phyloP scores from a whole-genome alignment of 2,329 filamentous ascomycete genomes.

The Dothistroma pini region DNA sequence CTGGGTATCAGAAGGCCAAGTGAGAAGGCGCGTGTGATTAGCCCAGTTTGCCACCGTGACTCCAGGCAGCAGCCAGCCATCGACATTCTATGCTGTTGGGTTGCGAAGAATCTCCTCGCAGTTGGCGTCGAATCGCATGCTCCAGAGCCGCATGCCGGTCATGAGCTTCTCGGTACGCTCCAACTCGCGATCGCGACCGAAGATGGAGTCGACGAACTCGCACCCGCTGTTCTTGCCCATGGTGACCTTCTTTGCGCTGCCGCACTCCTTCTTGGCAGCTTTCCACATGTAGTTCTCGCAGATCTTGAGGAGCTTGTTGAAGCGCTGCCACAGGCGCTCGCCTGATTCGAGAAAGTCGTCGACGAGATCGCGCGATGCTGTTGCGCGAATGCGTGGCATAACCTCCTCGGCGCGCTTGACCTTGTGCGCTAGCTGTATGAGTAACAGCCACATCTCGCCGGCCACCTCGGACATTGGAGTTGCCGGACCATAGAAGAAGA shows the following conservation, averaged over 20 bases:
- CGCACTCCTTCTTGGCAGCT: constrained; percentile 68
- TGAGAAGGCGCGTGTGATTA: not conserved
- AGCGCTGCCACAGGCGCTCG: constrained; percentile 78
- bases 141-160: constrained; percentile 83
- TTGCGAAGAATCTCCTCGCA: constrained; percentile 79
- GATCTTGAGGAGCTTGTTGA: constrained; percentile 80
- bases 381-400: constrained; percentile 65
- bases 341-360: constrained; percentile 89
- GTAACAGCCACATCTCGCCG: constrained; percentile 88
- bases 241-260: constrained; percentile 59
- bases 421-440: constrained; percentile 92
- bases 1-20: constrained; percentile 2
- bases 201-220: constrained; percentile 95
- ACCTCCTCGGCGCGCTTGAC: constrained; percentile 84
- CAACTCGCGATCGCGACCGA: constrained; percentile 84
- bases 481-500: constrained; percentile 77
- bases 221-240: constrained; percentile 90
- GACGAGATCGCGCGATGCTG: constrained; percentile 73
- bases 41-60: constrained; percentile 12
- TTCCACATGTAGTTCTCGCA: constrained; percentile 96
- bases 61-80: constrained; percentile 24
- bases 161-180: constrained; percentile 91
- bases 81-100: constrained; percentile 39
- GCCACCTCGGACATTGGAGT: constrained; percentile 87
- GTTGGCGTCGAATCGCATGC: constrained; percentile 91